Conservation (phyloP, 306 rosid genomes). For the Vigna trinervia region DNA sequence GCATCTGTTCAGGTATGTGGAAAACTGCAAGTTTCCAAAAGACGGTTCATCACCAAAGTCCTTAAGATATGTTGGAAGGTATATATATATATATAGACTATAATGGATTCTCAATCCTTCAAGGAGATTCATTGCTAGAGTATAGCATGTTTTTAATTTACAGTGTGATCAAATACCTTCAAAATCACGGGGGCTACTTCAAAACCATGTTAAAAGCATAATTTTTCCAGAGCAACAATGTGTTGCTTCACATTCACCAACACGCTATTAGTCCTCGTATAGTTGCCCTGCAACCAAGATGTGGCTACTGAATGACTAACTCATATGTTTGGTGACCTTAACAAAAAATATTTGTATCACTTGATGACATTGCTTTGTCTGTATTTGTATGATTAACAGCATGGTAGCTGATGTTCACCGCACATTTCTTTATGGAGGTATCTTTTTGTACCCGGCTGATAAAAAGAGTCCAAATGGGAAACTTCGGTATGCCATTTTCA, state of each 20-base stretch:
- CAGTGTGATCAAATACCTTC: no score
- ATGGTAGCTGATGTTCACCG: slow-evolving; percentile 99
- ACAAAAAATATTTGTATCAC: background rate
- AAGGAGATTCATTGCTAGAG: background rate
- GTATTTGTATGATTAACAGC: slow-evolving; percentile 68
- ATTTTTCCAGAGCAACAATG: no score
- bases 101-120: background rate
- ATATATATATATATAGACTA: background rate
- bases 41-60: slow-evolving; percentile 85
- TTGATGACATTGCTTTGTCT: slow-evolving; percentile 29
- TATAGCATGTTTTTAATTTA: background rate
- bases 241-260: background rate
- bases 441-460: slow-evolving; percentile 91
- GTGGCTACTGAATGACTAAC: background rate
- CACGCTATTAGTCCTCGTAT: background rate
- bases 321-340: background rate
- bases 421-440: slow-evolving; percentile 88
- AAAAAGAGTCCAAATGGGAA: slow-evolving; percentile 92
- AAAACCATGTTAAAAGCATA: no score
- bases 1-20: slow-evolving; percentile 62
- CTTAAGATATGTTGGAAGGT: slow-evolving; percentile 86
- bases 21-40: slow-evolving; percentile 76
- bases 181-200: no score
- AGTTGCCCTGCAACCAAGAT: slow-evolving; percentile 5
- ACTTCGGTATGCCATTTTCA: slow-evolving; percentile 64